Evolutionary conservation across 805 yeast species (phyloP).

Genomic region (Lachancea nothofagi): DNA sequence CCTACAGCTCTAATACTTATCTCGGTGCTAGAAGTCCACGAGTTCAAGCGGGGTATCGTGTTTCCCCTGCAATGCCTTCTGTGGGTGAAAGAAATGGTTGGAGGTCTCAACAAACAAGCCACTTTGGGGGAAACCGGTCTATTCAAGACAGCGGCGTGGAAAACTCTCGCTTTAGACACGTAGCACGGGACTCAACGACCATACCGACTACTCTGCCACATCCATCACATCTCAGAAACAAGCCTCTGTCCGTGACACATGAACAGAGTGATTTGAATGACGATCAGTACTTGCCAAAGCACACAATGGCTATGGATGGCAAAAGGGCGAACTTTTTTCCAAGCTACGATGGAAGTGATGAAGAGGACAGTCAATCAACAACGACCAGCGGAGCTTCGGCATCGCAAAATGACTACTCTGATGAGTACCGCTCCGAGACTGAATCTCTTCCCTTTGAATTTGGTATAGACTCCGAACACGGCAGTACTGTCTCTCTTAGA

Average conservation of each 20-base stretch:
- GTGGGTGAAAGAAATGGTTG: neutral
- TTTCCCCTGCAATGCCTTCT: neutral
- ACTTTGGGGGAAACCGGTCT: neutral
- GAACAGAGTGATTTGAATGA: neutral
- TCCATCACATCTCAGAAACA: no score
- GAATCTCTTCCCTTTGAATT: slow-evolving; percentile 32
- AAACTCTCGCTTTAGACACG: neutral
- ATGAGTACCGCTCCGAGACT: slow-evolving; percentile 12
- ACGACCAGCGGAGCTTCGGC: slow-evolving; percentile 10
- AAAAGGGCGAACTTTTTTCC: slow-evolving; percentile 19
- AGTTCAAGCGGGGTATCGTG: slow-evolving; percentile 6
- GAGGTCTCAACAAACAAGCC: neutral
- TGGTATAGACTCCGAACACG: slow-evolving; percentile 27
- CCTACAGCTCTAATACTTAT: slow-evolving; percentile 2
- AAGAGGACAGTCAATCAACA: slow-evolving; percentile 11
- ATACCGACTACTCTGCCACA: neutral
- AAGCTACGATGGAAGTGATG: slow-evolving; percentile 17
- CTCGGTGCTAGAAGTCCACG: slow-evolving; percentile 2
- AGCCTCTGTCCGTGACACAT: no score
- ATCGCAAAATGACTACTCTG: slow-evolving; percentile 6
- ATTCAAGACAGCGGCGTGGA: neutral
- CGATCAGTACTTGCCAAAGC: neutral
- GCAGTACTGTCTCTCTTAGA: slow-evolving; percentile 22
- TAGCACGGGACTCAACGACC: neutral
- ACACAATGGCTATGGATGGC: neutral